Conservation (phyloP, 1,284 basidiomycete species). For the Irpex sp. region DNA sequence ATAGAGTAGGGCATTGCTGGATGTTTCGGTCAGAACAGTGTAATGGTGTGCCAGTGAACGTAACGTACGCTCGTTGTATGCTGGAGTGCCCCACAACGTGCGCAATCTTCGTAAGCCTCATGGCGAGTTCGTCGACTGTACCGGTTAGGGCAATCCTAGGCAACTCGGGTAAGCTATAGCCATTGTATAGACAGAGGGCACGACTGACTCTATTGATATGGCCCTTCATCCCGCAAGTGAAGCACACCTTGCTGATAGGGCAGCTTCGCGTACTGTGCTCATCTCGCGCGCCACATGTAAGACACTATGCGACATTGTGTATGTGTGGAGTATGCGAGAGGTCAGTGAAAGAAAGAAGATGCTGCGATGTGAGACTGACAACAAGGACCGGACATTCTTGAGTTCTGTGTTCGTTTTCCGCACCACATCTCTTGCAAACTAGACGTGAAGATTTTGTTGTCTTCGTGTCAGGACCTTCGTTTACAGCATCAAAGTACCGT, state of each 20-base stretch:
- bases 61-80: conserved; percentile 69
- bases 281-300: conserved; percentile 84
- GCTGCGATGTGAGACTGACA: conserved; percentile 37
- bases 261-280: conserved; percentile 83
- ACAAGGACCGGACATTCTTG: conserved; percentile 63
- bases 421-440: conserved; percentile 72
- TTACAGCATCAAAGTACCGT: conserved; percentile 56
- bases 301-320: conserved; percentile 51
- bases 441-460: conserved; percentile 38
- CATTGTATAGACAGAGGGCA: background rate
- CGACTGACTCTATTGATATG: conserved; percentile 68
- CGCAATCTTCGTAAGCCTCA: conserved; percentile 49
- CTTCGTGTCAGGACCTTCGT: conserved; percentile 34
- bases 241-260: conserved; percentile 83
- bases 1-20: conserved; percentile 84
- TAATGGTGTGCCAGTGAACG: background rate
- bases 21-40: background rate
- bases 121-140: conserved; percentile 28
- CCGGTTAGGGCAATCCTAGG: conserved; percentile 76
- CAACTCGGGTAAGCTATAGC: background rate
- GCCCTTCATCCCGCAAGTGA: conserved; percentile 83
- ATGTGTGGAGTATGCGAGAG: background rate
- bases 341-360: conserved; percentile 2
- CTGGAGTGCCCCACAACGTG: conserved; percentile 66
- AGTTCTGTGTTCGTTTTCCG: conserved; percentile 63